Conservation (phyloP, 1,284 basidiomycete species). For the Anthracocystis setariae region DNA sequence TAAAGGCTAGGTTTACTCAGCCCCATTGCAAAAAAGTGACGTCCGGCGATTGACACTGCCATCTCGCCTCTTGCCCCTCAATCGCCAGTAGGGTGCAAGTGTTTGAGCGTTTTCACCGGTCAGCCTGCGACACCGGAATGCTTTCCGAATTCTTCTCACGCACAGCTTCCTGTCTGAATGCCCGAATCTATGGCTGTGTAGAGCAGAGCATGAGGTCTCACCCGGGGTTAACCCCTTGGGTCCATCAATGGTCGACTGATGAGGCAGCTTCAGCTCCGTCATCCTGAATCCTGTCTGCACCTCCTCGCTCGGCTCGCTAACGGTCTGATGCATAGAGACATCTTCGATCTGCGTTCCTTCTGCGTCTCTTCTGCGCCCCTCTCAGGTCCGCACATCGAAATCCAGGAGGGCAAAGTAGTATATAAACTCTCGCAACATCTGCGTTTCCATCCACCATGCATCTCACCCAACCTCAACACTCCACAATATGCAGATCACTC, state of each 20-base stretch:
- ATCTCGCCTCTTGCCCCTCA: not conserved
- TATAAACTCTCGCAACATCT: conserved; percentile 9
- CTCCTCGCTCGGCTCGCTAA: conserved; percentile 1
- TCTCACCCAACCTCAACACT: too few species aligned
- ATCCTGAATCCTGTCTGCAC: not conserved
- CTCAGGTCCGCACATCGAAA: too few species aligned
- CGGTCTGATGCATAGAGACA: not conserved
- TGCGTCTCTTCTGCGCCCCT: not conserved
- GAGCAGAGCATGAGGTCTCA: not conserved
- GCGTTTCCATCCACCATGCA: conserved; percentile 14
- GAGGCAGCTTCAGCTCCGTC: conserved; percentile 17
- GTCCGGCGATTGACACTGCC: conserved; percentile 2
- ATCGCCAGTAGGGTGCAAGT: too few species aligned
- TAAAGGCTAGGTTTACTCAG: not conserved
- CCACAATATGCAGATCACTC: conserved; percentile 41
- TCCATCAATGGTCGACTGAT: not conserved
- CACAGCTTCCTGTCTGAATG: not conserved
- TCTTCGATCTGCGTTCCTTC: conserved; percentile 18
- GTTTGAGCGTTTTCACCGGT: conserved; percentile 2
- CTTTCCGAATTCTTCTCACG: not conserved
- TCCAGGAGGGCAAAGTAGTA: conserved; percentile 10
- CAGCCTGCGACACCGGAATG: not conserved
- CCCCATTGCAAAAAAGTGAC: not conserved
- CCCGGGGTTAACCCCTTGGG: not conserved
- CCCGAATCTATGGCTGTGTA: not conserved